Conservation (phyloP, 805 yeast genomes). For the Metschnikowia continentalis region DNA sequence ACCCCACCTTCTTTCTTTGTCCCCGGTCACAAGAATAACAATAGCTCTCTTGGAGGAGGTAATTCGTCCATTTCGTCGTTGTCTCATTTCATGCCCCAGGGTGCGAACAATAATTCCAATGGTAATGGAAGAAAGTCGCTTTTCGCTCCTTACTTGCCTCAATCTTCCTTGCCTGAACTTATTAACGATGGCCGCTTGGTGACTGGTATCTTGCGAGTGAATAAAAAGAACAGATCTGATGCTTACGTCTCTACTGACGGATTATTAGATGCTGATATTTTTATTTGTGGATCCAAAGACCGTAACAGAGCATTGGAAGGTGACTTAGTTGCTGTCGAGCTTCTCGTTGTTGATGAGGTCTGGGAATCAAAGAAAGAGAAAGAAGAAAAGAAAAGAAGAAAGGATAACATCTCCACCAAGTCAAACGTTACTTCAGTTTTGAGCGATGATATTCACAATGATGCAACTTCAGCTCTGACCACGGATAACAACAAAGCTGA, state of each 20-base stretch:
- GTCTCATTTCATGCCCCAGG: constrained; percentile 33
- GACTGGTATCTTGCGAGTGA: constrained; percentile 88
- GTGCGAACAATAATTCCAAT: constrained; percentile 24
- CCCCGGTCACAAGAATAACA: constrained; percentile 77
- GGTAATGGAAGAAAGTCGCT: constrained; percentile 65
- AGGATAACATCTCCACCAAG: constrained; percentile 49
- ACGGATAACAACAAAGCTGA: constrained; percentile 32
- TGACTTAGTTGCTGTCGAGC: constrained; percentile 92
- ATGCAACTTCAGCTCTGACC: constrained; percentile 60
- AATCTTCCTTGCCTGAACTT: constrained; percentile 83
- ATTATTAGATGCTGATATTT: constrained; percentile 90
- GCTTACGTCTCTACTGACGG: constrained; percentile 99
- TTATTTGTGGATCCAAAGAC: constrained; percentile 97
- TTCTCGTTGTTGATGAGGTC: constrained; percentile 92
- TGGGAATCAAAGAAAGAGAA: constrained; percentile 96
- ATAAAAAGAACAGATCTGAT: constrained; percentile 93
- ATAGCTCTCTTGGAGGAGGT: constrained; percentile 56
- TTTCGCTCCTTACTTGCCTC: constrained; percentile 95
- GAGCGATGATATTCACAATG: constrained; percentile 72
- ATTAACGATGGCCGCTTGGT: constrained; percentile 88
- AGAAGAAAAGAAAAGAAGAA: constrained; percentile 93
- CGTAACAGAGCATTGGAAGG: constrained; percentile 97
- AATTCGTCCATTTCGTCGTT: constrained; percentile 57
- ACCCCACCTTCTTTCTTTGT: constrained; percentile 47
- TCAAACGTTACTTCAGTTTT: constrained; percentile 34